Evolutionary conservation across 129 eudicot genomes (phyloP), one percentile per base, ranked within the genome.

Genomic region (Tanacetum coccineum): DNA sequence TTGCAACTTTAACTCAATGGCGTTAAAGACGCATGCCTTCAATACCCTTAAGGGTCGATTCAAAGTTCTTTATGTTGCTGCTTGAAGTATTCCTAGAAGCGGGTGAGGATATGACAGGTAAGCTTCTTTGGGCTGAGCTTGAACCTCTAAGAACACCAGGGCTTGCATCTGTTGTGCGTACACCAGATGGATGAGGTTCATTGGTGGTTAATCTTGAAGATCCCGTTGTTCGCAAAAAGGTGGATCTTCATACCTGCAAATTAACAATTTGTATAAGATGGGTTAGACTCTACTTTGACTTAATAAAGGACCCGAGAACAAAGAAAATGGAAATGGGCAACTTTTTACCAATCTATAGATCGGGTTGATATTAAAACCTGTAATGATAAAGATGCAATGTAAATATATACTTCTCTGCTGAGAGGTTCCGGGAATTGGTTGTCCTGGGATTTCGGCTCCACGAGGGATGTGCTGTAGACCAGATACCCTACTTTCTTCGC

Each of bases 21-120:
- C 28, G n/a, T 67, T 70, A 70, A 42, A 89, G 76, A 70, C 78
- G 79, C 25, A 89, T 74, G 72, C 86, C 81, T 57, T 89, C 88
- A 11, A 89, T 81, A 4, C 89, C 93, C 77, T 80, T 80, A 28
- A 89, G 80, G 71, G 90, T 73, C 4, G 88, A 79, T 22, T 86
- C 96, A 47, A 86, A 79, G 78, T 76, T 84, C 77, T 76, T 78
- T 20, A 71, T 65, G 76, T 80, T 84, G n/a, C 86, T 62, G 63
- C 77, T 70, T 8, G 67, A 46, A 57, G 74, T 59, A 13, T 28
- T 71, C 85, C 91, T 80, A 21, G 87, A 87, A 49, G 86, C 57
- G 0, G 78, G 22, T 13, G 86, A 67, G 48, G 87, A 78, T 46
- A 85, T 39, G 28, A 75, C 81, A 54, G 87, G 91, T 49, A 91